Base-by-base conservation (phyloP, 768 basidiomycete species). In the Coprinopsis cinerea region DNA sequence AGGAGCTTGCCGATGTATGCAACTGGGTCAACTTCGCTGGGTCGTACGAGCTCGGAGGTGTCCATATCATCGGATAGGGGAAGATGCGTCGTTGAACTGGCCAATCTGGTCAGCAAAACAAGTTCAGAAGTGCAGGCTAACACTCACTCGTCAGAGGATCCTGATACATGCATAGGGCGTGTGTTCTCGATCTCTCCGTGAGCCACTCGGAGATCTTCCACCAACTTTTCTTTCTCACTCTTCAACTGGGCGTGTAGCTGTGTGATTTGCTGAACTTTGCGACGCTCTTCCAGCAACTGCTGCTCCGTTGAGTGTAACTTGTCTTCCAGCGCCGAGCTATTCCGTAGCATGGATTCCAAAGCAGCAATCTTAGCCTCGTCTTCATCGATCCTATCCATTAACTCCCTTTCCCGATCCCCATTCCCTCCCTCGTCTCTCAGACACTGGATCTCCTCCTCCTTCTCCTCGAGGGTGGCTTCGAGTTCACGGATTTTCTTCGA, bases 301-400 rank as follows among this genome's bases (percentile, higher is more conserved):
- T 56, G 58, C 53, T 75, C 73, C 15, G 68, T 53, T 11, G 59
- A 57, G 39, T 66, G 66, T 34, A 81, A 54, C 40, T 67, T 74
- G 27, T 73, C 67, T 51, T 70, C 68, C 52, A 67, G 59, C n/a
- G 60, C 62, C 20, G 71, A 65, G n/a, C 67, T 59, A 25, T 72
- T 72, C 20, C 67, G 61, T 2, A 78, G 59, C 62, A 78, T 63
- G 39, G 61, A 64, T 59, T 85, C 81, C 49, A 88, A 59, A 2
- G 78, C 74, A 2, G 67, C 64, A 28, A 87, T 81, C 63, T 80
- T 84, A 4, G 77, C 79, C 42, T 82, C 82, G 53, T 88, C 85
- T 57, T 85, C 83, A 37, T 88, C 85, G 24, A 89, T 79, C 54
- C 87, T 72, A 62, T 74, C 71, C 60, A 83, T 53, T 24, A 88